phyloP scores from a whole-genome alignment of 768 basidiomycete species.

The Mycena pura region DNA sequence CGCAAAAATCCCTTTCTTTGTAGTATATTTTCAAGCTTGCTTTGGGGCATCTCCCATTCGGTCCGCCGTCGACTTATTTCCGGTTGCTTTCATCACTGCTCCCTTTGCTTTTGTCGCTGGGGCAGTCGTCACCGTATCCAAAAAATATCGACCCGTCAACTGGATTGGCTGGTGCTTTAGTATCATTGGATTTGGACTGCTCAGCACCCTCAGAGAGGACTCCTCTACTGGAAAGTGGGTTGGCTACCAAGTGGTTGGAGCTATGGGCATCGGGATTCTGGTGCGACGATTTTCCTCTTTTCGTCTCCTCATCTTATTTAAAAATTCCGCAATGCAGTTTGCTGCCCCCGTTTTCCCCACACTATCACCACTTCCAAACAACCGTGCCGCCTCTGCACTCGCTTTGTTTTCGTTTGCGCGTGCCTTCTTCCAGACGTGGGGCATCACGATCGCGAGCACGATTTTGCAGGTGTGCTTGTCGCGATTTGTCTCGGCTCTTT shows the following conservation, averaged over 20 bases:
- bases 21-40: constrained; percentile 53
- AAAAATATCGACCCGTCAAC: constrained; percentile 43
- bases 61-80: constrained; percentile 45
- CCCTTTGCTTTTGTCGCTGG: constrained; percentile 48
- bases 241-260: constrained; percentile 34
- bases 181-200: constrained; percentile 45
- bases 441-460: constrained; percentile 28
- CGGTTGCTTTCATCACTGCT: constrained; percentile 40
- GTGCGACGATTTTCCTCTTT: constrained; percentile 1
- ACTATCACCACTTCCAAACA: constrained; percentile 42
- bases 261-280: constrained; percentile 11
- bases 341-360: constrained; percentile 42
- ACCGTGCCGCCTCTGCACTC: constrained; percentile 44
- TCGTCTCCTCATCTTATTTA: neutral
- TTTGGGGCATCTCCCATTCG: constrained; percentile 44
- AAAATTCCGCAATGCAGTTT: constrained; percentile 3
- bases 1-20: no score
- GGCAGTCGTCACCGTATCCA: constrained; percentile 32
- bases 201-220: constrained; percentile 33
- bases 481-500: neutral
- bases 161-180: constrained; percentile 43
- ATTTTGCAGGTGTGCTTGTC: constrained; percentile 37
- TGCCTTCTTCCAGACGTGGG: constrained; percentile 34
- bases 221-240: constrained; percentile 30
- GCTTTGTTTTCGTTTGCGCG: constrained; percentile 42